Evolutionary conservation across 805 yeast genomes (phyloP), one percentile per base, ranked within the genome.

Genomic region (Spathaspora gorwiae): DNA sequence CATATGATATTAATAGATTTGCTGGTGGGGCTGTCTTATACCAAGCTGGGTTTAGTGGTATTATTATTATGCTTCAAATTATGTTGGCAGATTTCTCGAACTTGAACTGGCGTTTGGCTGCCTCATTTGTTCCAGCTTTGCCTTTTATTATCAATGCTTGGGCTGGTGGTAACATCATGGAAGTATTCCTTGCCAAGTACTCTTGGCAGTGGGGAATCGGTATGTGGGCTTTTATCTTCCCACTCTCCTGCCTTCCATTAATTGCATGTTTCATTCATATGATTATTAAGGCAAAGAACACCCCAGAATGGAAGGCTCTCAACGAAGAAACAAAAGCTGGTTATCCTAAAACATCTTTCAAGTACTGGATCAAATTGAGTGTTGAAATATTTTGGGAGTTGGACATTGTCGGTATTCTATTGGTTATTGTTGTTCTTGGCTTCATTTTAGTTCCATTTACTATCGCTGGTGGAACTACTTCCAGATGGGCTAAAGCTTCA

Each of bases 221-320:
- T 33, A 83, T 84, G 77, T 84, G 86, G 86, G 88, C 89, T 2
- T 80, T 83, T 53, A 83, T 84, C 51, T 78, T 81, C 72, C 90
- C 90, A 29, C 65, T 82, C 33, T 57, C 80, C 3, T 68, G 83
- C 50, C 43, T 84, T 13, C 90, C 90, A 14, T 62, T 84, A 43
- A 51, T 83, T 6, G 48, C 50, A 6, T 73, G 82, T 54, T 65
- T 80, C 52, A 14, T 70, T 4, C 83, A 82, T 60, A 80, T 83
- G 84, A 59, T 72, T 50, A 63, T 62, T 50, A 58, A 62, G 47
- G 89, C 87, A 11, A 53, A 70, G n/a, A 73, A 66, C 45, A 73
- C 77, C 12, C 72, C 69, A 11, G 81, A 79, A 46, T 72, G 81
- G 74, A 7, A 35, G 5, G 34, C 26, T 13, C 11, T 41, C 8